phyloP scores from a whole-genome alignment of 345 rosid genomes.

The Sonneratia caseolaris region DNA sequence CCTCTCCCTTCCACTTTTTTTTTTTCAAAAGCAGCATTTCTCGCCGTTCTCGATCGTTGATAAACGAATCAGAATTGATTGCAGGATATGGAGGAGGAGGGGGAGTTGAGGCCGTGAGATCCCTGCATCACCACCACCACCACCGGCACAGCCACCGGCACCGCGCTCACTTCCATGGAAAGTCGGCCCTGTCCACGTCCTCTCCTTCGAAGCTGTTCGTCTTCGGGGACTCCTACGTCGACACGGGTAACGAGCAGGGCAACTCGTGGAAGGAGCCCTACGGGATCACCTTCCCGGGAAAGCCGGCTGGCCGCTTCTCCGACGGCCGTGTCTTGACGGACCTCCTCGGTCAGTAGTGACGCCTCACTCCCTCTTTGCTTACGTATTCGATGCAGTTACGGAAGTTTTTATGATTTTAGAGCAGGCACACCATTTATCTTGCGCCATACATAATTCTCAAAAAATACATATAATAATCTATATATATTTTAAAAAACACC shows the following conservation, averaged over 20 bases:
- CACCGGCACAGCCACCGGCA: too few relatives aligned
- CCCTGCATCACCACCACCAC: background rate
- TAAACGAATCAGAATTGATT: background rate
- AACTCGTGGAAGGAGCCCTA: conserved; percentile 51
- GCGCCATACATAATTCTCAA: too few relatives aligned
- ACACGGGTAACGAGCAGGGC: conserved; percentile 42
- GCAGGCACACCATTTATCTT: too few relatives aligned
- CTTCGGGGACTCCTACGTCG: conserved; percentile 66
- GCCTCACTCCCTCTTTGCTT: background rate
- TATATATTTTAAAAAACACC: too few relatives aligned
- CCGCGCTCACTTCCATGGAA: background rate
- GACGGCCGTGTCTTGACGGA: conserved; percentile 55
- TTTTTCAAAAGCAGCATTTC: too few relatives aligned
- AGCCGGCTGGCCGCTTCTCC: conserved; percentile 52
- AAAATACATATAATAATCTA: too few relatives aligned
- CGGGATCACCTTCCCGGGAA: conserved; percentile 53
- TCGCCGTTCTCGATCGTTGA: background rate
- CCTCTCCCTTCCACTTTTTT: too few relatives aligned
- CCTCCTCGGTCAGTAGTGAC: conserved; percentile 25
- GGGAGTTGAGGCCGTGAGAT: background rate
- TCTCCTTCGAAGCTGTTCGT: conserved; percentile 34
- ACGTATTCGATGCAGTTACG: background rate
- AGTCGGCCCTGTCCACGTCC: background rate
- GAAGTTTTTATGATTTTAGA: too few relatives aligned
- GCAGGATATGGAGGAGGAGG: background rate